Base-by-base conservation (phyloP, 345 rosid species). In the Excoecaria cochinchinensis region DNA sequence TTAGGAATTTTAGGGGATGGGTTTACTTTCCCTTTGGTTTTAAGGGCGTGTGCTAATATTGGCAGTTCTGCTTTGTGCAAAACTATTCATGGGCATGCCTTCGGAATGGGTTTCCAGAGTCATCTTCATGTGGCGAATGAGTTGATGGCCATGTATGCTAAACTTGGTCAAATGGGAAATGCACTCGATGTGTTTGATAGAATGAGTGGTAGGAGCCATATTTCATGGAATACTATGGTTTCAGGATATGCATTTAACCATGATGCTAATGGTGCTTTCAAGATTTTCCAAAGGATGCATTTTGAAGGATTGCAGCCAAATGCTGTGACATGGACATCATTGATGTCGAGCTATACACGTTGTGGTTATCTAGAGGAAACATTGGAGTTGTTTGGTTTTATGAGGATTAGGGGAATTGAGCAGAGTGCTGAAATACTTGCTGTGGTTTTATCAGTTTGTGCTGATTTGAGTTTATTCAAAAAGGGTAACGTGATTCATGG, bases 191-290 rank as follows among this genome's bases (percentile, higher is more conserved):
- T 90, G 87, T 91, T 93, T 71, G 89, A 90, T 60, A 81, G 83
- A 81, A 86, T 91, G 90, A 38, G 67, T 57, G 82, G 72, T 1
- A 88, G 88, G 78, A 89, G 78, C 76, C 67, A 69, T 50, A 73
- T 93, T 56, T 87, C 97, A 3, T 91, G 97, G 97, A 93, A 91
- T 74, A 82, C 80, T 1, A 83, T 91, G 89, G 71, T 93, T 53
- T 81, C 89, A 0, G 95, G 90, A 1, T 87, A 81, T 81, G 79
- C 90, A 5, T 83, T 65, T 44, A 87, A 76, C 38, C 79, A 65
- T 40, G 87, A 91, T 56, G 85, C 82, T 74, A 85, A 78, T 53
- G 83, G 80, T 65, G 91, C 97, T 64, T 67, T 83, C 69, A 80
- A 76, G 72, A 76, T 86, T 39, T 84, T 89, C 62, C 74, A 46